phyloP scores from a whole-genome alignment of 345 rosid genomes.

The Syzygium aromaticum region DNA sequence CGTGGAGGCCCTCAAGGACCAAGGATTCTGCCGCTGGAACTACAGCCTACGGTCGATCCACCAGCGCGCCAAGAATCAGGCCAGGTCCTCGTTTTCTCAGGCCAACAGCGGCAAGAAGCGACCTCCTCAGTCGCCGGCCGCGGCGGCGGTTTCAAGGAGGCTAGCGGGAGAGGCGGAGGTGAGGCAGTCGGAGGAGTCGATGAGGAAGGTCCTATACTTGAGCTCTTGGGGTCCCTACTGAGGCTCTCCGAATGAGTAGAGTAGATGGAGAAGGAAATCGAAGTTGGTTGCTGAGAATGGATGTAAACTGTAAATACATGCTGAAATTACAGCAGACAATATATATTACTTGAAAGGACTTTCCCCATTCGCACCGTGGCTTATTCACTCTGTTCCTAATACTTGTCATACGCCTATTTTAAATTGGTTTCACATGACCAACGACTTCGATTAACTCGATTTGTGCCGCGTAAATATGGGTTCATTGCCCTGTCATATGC shows the following conservation, averaged over 20 bases:
- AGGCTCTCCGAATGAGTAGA: neutral
- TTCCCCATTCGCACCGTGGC: neutral
- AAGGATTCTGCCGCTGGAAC: slow-evolving; percentile 56
- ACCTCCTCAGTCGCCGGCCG: slow-evolving; percentile 22
- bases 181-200: slow-evolving; percentile 11
- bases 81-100: slow-evolving; percentile 26
- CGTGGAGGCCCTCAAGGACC: slow-evolving; percentile 57
- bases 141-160: neutral
- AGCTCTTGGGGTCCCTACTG: slow-evolving; percentile 15
- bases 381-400: neutral
- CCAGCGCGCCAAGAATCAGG: slow-evolving; percentile 31
- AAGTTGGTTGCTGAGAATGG: neutral
- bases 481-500: neutral
- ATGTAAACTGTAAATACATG: neutral
- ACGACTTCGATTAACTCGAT: neutral
- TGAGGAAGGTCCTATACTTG: slow-evolving; percentile 14
- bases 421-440: neutral
- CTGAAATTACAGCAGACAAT: neutral
- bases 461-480: neutral
- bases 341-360: neutral
- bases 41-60: slow-evolving; percentile 25
- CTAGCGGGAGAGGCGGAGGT: neutral
- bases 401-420: neutral
- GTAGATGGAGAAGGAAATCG: neutral
- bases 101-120: slow-evolving; percentile 16